A percentile compares a stretch with the other conserved stretches of the same genome.
phyloP scores from a whole-genome alignment of 176 grass and related monocot species.

The Alloteropsis semialata region DNA sequence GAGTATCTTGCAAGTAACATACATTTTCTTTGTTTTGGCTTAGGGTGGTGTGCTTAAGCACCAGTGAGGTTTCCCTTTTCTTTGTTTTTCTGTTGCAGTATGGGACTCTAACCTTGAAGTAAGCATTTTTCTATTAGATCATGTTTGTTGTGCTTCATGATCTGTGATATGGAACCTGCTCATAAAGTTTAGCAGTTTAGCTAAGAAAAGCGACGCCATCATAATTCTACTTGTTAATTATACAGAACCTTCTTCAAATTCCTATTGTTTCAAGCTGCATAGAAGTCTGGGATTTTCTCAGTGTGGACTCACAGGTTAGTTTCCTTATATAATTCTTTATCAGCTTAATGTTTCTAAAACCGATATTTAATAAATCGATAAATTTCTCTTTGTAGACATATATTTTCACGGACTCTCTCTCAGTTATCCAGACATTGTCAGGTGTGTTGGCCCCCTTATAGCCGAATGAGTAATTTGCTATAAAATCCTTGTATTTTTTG shows the following conservation, averaged over 20 bases:
- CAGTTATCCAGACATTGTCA: conserved; percentile 85
- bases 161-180: not conserved
- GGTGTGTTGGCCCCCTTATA: conserved; percentile 33
- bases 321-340: conserved; percentile 16
- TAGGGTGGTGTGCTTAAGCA: not conserved
- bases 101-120: conserved; percentile 14
- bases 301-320: conserved; percentile 93
- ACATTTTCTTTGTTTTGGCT: not conserved
- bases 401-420: conserved; percentile 82
- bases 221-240: conserved; percentile 22
- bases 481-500: conserved; percentile 5
- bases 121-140: not conserved
- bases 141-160: conserved; percentile 7
- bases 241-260: conserved; percentile 97
- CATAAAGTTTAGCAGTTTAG: not conserved
- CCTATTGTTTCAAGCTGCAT: conserved; percentile 89
- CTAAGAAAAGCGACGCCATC: not conserved
- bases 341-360: conserved; percentile 9
- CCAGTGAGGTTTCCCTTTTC: not conserved
- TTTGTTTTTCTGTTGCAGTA: too few relatives aligned
- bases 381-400: conserved; percentile 70
- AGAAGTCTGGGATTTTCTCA: conserved; percentile 98
- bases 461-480: not conserved
- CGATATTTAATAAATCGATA: conserved; percentile 5
- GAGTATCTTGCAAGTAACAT: not conserved